Percentiles rank a stretch among this genome's conserved stretches.
These are phyloP conservation scores for Berberis vulgaris DNA, from an alignment of 164 flowering plant genomes.

Conservation along the genomic window DNA sequence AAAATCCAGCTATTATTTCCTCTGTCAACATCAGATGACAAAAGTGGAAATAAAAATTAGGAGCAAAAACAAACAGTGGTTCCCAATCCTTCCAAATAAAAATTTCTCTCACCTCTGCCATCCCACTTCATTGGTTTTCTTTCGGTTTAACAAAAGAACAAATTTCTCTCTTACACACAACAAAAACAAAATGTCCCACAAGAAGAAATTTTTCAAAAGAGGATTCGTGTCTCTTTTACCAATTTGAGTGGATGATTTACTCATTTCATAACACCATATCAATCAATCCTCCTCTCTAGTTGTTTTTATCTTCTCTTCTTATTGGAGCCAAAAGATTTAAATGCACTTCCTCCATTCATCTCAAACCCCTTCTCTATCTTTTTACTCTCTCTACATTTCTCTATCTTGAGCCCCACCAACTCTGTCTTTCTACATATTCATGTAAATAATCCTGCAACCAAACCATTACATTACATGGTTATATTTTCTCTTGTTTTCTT, in stretches of 20 bases:
- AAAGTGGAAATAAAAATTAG: conserved; percentile 28
- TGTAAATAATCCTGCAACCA: neutral
- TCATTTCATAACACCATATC: conserved; percentile 3
- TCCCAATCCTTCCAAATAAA: conserved; percentile 15
- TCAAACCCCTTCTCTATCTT: conserved; percentile 8
- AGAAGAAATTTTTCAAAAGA: neutral
- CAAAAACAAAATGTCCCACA: conserved; percentile 4
- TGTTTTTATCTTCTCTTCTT: neutral
- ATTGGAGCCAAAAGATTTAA: neutral
- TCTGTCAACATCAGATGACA: conserved; percentile 62
- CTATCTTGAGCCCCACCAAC: neutral
- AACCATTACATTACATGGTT: neutral
- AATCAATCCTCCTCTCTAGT: too few relatives aligned
- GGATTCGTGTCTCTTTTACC: neutral
- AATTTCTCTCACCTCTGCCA: neutral
- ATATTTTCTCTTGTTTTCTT: neutral
- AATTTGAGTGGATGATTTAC: neutral
- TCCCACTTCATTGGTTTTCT: conserved; percentile 6
- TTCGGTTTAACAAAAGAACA: conserved; percentile 5
- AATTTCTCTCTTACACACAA: neutral
- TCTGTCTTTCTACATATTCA: conserved; percentile 1
- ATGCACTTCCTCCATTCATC: conserved; percentile 5
- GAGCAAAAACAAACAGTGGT: conserved; percentile 27
- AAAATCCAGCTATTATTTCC: conserved; percentile 50
- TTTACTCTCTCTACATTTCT: neutral